Base-by-base conservation (phyloP, 208 protist genomes). In the Porcisia hertigi region DNA sequence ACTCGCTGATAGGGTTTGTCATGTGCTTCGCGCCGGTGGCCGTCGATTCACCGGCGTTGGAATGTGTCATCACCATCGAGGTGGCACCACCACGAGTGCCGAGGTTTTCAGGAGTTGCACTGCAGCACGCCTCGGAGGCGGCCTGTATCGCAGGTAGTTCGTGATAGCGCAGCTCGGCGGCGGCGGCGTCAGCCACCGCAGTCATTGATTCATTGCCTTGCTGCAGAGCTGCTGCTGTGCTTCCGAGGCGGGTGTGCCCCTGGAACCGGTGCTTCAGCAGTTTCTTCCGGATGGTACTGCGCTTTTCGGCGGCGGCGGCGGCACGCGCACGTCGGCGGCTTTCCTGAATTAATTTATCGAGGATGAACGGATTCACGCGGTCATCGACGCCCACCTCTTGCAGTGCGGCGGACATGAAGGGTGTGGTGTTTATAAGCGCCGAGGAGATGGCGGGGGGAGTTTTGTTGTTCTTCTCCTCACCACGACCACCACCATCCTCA, bases 381-480 rank as follows among this genome's bases (percentile, higher is more conserved):
- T 82, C 73, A 41, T 82, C 78, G 25, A 82, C 78, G 54, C 78
- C 78, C 18, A 60, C 60, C 25, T 82, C 78, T 2, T 58, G 45
- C 72, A 82, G 25, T 14, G 78, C 78, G 14, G 78, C 73, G 3
- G 78, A 82, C n/a, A 75, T 39, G 23, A 78, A 39, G 5, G 78
- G 57, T n/a, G 47, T 39, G 3, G 57, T 18, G 39, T 36, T n/a
- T 14, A 55, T 16, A 16, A 69, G 45, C 4, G 71, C 45, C 0
- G 58, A 47, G 71, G 71, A 25, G 43, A 58, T 41, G 25, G n/a
- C 43, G 39, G n/a, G 20, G 41, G 49, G 20, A 20, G 69, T 3
- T 47, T 6, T 30, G 20, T 60, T 53, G 9, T 49, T 12, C 12
- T 45, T 25, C 45, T 47, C 25, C 60, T 41, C 60, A 25, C 3